Evolutionary conservation across 352 stramenopile genomes (phyloP).

Genomic region (Globisporangium mamillatum): DNA sequence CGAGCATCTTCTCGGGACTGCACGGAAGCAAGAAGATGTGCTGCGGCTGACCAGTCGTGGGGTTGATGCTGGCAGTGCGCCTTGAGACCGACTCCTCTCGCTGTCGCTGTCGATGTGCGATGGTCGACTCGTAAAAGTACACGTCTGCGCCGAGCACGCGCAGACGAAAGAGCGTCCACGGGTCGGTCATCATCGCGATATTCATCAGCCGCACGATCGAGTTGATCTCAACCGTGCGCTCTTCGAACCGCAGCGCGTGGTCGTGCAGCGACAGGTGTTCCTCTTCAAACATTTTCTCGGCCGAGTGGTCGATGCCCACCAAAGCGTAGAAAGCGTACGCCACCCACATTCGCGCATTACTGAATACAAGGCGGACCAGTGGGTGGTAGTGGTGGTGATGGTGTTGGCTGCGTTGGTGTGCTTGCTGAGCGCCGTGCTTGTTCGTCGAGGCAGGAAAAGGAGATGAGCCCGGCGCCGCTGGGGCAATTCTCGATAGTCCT

Average conservation of each 20-base stretch:
- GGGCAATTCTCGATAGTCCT: not conserved
- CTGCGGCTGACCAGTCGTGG: not conserved
- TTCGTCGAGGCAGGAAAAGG: not conserved
- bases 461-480: not conserved
- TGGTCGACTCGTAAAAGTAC: constrained; percentile 29
- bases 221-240: constrained; percentile 20
- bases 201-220: constrained; percentile 40
- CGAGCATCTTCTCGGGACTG: constrained; percentile 22
- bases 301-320: constrained; percentile 11
- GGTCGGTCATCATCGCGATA: constrained; percentile 45
- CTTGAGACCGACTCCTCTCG: not conserved
- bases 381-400: not conserved
- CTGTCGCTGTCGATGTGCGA: not conserved
- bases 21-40: constrained; percentile 35
- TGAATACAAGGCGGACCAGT: not conserved
- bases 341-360: not conserved
- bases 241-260: constrained; percentile 12
- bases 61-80: not conserved
- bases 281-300: constrained; percentile 3
- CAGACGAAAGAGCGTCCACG: constrained; percentile 31
- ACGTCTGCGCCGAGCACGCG: constrained; percentile 26
- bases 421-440: not conserved
- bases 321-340: not conserved
- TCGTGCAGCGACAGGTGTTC: constrained; percentile 8
- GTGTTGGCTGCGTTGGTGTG: not conserved